Evolutionary conservation across 371 early-diverging fungal genomes (phyloP), one percentile per base, ranked within the genome.

Genomic region (Mortierella sp.): DNA sequence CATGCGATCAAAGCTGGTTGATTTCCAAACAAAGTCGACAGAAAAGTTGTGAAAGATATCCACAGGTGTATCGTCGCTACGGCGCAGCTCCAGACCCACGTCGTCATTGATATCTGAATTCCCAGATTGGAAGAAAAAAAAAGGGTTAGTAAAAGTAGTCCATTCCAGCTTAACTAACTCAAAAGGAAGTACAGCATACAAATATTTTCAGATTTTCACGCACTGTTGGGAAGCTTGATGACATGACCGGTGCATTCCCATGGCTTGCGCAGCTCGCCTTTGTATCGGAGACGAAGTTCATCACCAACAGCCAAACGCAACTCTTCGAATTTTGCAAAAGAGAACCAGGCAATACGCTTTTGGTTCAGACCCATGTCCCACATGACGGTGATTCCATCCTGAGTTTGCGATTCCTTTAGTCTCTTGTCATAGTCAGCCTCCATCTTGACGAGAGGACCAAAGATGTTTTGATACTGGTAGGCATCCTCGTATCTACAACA

Each of bases 11-110:
- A 97, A 99, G 32, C 96, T 95, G 2, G 96, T 96, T 16, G 97
- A 93, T 85, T 98, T 98, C 99, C 99, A 99, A 14, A 99, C 97
- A 90, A 97, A 98, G 72, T 99, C 99, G n/a, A 99, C 95, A 5
- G 95, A 92, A 77, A 97, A 99, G 80, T 96, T 96, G 83, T 93
- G 94, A n/a, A 96, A 94, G 78, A 95, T 95, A 22, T 95, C 91
- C 16, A 92, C 87, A 4, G 97, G 97, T 10, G 93, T 90, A 49
- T 92, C 90, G 26, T 90, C 88, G 30, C 79, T 77, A 8, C 89
- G 81, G 9, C 89, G 85, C 47, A 97, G 84, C 85, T 99, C 98
- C 58, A 98, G 75, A 24, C 94, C 95, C 20, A 98, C 94, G 71
- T 98, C 98, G 85, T 99, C 97, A 60, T 95, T 96, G 47, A 94